Evolutionary conservation across 208 protist genomes (phyloP).

Genomic region (Leptomonas pyrrhocoris): DNA sequence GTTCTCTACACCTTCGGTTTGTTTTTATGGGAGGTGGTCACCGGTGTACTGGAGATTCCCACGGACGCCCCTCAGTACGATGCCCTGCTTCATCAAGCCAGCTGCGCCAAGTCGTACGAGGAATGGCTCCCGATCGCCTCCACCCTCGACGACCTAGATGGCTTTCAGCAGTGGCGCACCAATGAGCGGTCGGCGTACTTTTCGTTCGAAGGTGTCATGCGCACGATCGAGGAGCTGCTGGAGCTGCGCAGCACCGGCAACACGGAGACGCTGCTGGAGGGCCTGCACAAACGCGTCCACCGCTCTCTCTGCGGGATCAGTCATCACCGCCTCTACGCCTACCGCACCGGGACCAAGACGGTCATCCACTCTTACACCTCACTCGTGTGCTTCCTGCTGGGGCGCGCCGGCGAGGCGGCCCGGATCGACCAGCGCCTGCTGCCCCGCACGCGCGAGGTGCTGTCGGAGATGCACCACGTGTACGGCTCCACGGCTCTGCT

Average conservation of each 20-base stretch:
- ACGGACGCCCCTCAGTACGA: conserved; percentile 37
- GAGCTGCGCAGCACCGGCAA: conserved; percentile 46
- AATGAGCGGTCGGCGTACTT: conserved; percentile 41
- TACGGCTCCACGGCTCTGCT: conserved; percentile 69
- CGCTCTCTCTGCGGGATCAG: conserved; percentile 63
- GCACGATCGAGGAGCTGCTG: conserved; percentile 42
- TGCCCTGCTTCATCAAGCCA: conserved; percentile 28
- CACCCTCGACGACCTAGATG: conserved; percentile 61
- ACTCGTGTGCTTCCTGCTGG: conserved; percentile 44
- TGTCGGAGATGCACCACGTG: conserved; percentile 42
- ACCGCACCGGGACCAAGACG: conserved; percentile 68
- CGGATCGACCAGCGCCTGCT: conserved; percentile 3
- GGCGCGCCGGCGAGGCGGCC: conserved; percentile 25
- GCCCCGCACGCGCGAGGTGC: conserved; percentile 36
- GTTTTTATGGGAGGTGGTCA: conserved; percentile 43
- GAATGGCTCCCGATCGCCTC: conserved; percentile 53
- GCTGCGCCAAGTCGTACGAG: conserved; percentile 33
- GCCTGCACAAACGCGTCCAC: conserved; percentile 47
- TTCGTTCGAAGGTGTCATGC: conserved; percentile 53
- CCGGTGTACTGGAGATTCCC: conserved; percentile 52
- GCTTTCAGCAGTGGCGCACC: conserved; percentile 53
- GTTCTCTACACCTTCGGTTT: conserved; percentile 28
- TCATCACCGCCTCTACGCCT: conserved; percentile 58
- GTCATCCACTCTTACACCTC: conserved; percentile 78
- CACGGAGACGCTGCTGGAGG: conserved; percentile 35